Conservation (phyloP, 2,329 filamentous ascomycete species). For the Trichoderma atroviride region DNA sequence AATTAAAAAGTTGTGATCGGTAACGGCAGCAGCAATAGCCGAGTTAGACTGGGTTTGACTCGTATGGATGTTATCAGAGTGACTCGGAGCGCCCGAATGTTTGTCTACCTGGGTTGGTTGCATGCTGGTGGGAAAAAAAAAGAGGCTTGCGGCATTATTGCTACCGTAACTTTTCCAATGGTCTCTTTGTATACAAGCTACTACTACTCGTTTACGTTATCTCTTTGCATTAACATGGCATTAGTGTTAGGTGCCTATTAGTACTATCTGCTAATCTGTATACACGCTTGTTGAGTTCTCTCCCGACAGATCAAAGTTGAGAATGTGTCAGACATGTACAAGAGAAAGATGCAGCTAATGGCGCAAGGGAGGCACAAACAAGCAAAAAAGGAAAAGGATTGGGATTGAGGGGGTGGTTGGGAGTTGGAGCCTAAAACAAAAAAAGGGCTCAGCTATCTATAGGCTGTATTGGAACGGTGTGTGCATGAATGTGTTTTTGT, state of each 20-base stretch:
- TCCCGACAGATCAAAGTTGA: neutral
- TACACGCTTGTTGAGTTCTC: neutral
- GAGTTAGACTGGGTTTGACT: neutral
- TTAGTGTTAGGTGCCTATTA: neutral
- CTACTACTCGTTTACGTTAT: no score
- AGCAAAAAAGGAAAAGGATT: neutral
- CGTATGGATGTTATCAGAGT: neutral
- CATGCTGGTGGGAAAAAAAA: neutral
- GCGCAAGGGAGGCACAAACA: constrained; percentile 12
- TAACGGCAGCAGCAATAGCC: neutral
- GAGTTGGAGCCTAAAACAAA: constrained; percentile 6
- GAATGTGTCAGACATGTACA: constrained; percentile 6
- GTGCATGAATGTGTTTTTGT: neutral
- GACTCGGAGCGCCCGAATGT: constrained; percentile 10
- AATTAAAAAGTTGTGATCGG: neutral
- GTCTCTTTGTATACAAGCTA: neutral
- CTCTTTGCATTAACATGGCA: neutral
- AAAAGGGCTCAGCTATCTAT: neutral
- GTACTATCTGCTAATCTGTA: neutral
- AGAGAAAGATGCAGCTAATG: constrained; percentile 6
- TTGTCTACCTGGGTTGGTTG: neutral
- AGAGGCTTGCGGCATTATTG: constrained; percentile 2
- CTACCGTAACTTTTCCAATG: neutral
- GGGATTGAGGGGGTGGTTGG: neutral
- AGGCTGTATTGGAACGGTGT: constrained; percentile 2